Evolutionary conservation across 345 rosid genomes (phyloP), one percentile per base, ranked within the genome.

Genomic region (Hibiscus mutabilis): DNA sequence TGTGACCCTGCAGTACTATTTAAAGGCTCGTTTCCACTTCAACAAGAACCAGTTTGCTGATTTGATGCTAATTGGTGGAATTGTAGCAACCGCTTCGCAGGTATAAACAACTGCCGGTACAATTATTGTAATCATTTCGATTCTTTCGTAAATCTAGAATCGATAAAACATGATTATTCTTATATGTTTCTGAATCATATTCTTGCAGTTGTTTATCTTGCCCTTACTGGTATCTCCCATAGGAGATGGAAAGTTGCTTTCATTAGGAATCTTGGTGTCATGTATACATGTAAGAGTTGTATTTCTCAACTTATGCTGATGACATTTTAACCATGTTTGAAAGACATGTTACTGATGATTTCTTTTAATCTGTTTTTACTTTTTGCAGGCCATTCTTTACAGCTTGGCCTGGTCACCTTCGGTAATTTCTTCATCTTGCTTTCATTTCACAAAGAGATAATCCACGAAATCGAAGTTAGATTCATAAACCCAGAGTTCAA

Each of bases 11-110:
- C 87, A 91, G 97, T 94, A 82, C 79, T 91, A 77, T 85, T 63
- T 89, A 75, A 94, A 89, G 85, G 98, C 98, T 13, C 96, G 89
- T 37, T 94, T 94, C 69, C 94, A 88, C 71, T 94, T 86, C 81
- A 79, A 78, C 86, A 89, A 91, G 77, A 77, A 83, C 70, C 85
- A 91, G 78, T 91, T 84, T 73, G 97, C 98, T 70, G 91, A 88
- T 78, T 79, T 91, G 37, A 58, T 94, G 81, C 75, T 94, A 68
- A 73, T 91, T 47, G 1, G 46, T 25, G 85, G 88, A 21, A 52
- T 82, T 76, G 75, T 83, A 21, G 86, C 84, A 25, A 76, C 89
- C 52, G 53, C 86, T 79, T 80, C 93, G 55, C 98, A 94, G 86
- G 97, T 80, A 71, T 57, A 57, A 63, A 18, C 62, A 19, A 53